phyloP scores from a whole-genome alignment of 2,329 filamentous ascomycete genomes.

The Fusarium tjaetaba region DNA sequence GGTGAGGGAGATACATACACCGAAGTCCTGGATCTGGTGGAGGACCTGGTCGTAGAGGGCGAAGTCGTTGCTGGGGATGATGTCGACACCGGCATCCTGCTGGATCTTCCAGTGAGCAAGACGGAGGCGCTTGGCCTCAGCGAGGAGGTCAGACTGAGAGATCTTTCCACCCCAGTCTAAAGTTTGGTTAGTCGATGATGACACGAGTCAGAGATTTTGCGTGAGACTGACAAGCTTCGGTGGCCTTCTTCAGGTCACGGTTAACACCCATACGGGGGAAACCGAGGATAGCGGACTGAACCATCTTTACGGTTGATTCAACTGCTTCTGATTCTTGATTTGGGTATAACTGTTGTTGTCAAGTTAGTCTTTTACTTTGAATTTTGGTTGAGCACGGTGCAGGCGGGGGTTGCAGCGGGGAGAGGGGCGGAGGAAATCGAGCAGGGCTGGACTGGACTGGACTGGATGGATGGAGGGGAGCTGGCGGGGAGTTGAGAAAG shows the following conservation, averaged over 20 bases:
- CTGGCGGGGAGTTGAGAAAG: neutral
- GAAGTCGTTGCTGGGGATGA: conserved; percentile 99
- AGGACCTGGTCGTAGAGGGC: conserved; percentile 98
- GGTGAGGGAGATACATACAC: conserved; percentile 67
- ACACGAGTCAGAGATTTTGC: conserved; percentile 47
- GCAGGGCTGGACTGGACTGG: neutral
- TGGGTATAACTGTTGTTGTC: conserved; percentile 21
- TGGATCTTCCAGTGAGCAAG: conserved; percentile 99
- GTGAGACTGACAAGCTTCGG: conserved; percentile 81
- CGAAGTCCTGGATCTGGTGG: conserved; percentile 97
- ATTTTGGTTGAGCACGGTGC: conserved; percentile 28
- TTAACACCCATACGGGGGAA: conserved; percentile 99
- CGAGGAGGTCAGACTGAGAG: conserved; percentile 87
- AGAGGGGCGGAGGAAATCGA: conserved; percentile 34
- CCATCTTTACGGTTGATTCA: conserved; percentile 61
- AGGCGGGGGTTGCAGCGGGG: conserved; percentile 41
- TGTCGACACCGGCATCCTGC: conserved; percentile 96
- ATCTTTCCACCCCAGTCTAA: conserved; percentile 90
- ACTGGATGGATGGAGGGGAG: neutral
- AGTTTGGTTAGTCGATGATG: conserved; percentile 26
- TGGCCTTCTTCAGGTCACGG: conserved; percentile 99
- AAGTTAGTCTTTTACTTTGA: conserved; percentile 21
- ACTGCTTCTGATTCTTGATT: conserved; percentile 34
- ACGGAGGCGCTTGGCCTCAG: conserved; percentile 96
- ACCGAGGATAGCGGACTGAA: conserved; percentile 84